Percentiles rank a stretch among this genome's conserved stretches.
Evolutionary conservation across 768 basidiomycete species (phyloP).

Genomic region (Coprinopsis marcescibilis): DNA sequence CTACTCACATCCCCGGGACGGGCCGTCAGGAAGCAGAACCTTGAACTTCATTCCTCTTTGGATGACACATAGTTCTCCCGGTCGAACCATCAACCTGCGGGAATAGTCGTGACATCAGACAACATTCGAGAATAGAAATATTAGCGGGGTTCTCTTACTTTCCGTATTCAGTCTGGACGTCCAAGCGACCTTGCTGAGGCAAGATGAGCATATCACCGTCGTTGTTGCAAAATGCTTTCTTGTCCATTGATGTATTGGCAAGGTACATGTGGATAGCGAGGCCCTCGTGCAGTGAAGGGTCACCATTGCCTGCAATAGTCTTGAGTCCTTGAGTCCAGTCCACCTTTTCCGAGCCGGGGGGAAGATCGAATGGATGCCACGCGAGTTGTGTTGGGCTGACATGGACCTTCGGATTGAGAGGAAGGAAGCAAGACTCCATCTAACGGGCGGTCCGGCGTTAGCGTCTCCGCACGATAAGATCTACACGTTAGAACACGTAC

Average conservation of each 20-base stretch:
- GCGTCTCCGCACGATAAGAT: neutral
- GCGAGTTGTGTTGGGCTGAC: slow-evolving; percentile 60
- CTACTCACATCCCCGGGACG: slow-evolving; percentile 53
- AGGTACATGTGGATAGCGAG: slow-evolving; percentile 60
- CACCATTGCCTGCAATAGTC: slow-evolving; percentile 58
- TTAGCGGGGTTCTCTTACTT: slow-evolving; percentile 32
- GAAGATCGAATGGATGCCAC: slow-evolving; percentile 59
- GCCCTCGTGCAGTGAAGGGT: slow-evolving; percentile 57
- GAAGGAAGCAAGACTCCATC: slow-evolving; percentile 60
- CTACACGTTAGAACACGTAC: slow-evolving; percentile 27
- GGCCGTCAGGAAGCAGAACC: slow-evolving; percentile 53
- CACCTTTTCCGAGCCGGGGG: slow-evolving; percentile 31
- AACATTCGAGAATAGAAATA: neutral
- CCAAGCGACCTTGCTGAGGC: slow-evolving; percentile 58
- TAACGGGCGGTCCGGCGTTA: slow-evolving; percentile 17
- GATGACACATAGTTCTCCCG: slow-evolving; percentile 61
- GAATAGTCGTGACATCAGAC: slow-evolving; percentile 5
- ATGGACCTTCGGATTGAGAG: slow-evolving; percentile 54
- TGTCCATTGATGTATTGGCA: slow-evolving; percentile 55
- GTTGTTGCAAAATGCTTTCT: slow-evolving; percentile 53
- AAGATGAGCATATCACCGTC: slow-evolving; percentile 67
- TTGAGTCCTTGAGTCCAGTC: slow-evolving; percentile 58
- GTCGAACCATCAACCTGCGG: slow-evolving; percentile 50
- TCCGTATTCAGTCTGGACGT: slow-evolving; percentile 67
- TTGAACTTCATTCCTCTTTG: slow-evolving; percentile 66